Evolutionary conservation across 805 yeast species (phyloP), one percentile per base, ranked within the genome.

Genomic region (Wickerhamiella alocasiicola): DNA sequence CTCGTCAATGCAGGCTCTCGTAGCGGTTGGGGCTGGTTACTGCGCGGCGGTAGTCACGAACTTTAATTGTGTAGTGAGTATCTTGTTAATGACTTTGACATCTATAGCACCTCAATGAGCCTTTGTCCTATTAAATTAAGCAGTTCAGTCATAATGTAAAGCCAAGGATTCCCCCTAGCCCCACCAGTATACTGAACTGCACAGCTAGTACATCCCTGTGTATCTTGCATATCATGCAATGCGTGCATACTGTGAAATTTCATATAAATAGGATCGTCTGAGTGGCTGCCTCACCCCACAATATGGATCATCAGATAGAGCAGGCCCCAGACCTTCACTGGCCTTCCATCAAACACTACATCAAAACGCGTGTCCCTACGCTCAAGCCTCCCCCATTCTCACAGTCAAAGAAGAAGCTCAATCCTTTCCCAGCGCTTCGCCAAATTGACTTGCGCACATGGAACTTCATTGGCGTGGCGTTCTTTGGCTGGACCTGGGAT

Each of bases 401-500:
- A 12, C 48, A 46, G 12, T 44, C 40, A 37, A 51, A 43, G 35
- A 39, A 39, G 15, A 40, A 43, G 17, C 45, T 76, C 27, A 81
- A 81, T 55, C 93, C 93, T 2, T 55, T 81, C 45, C 74, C 75
- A 1, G 72, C 73, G 20, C 61, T 79, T 19, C 55, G 57, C 9
- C 56, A 57, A 47, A 64, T 80, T 52, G 65, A 64, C 27, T 56
- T 65, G 42, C 64, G 56, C 44, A 78, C 76, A 51, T 78, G 84
- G 81, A 65, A 67, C 44, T 71, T 70, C 44, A 76, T 78, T 51
- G 50, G 65, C 18, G 64, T 75, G 52, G 83, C 81, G 2, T 71
- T 74, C 49, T 55, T 61, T 25, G 80, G 76, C 25, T 79, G 87
- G 85, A 66, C 79, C 2, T 66, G 77, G 68, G 87, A 78, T 50